Percentiles rank a stretch among this genome's conserved stretches.
These are phyloP conservation scores for Urtica urens DNA, from an alignment of 306 rosid species.

Conservation along the genomic window DNA sequence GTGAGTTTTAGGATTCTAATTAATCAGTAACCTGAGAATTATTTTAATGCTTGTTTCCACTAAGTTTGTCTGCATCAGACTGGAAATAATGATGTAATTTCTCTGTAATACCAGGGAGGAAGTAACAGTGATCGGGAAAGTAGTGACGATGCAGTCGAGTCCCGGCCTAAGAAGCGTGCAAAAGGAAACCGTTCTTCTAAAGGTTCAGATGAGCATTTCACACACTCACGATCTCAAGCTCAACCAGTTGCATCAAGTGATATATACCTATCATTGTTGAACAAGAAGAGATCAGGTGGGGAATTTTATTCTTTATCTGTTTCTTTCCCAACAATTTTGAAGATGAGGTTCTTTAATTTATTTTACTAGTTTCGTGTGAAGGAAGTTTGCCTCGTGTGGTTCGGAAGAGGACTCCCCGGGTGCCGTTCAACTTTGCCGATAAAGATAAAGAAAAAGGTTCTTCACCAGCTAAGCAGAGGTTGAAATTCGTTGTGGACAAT, in stretches of 20 bases:
- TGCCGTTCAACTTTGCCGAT: slow-evolving; percentile 61
- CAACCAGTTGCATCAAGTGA: slow-evolving; percentile 50
- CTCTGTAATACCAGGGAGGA: slow-evolving; percentile 58
- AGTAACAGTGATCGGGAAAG: slow-evolving; percentile 80
- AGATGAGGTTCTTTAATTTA: not conserved
- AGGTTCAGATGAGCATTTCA: slow-evolving; percentile 42
- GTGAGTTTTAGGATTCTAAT: slow-evolving; percentile 35
- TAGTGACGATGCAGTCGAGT: slow-evolving; percentile 42
- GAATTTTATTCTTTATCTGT: slow-evolving; percentile 14
- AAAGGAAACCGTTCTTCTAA: slow-evolving; percentile 41
- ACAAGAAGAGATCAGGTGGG: slow-evolving; percentile 75
- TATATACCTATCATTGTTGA: slow-evolving; percentile 74
- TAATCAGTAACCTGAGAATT: not conserved
- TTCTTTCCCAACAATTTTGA: not conserved
- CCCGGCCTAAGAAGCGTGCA: slow-evolving; percentile 43
- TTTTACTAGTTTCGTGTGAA: slow-evolving; percentile 5
- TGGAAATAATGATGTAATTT: not conserved
- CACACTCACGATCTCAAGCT: slow-evolving; percentile 52
- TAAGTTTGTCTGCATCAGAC: not conserved
- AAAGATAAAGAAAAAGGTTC: slow-evolving; percentile 46
- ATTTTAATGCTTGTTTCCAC: not conserved
- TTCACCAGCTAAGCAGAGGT: slow-evolving; percentile 48
- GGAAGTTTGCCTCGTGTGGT: slow-evolving; percentile 86
- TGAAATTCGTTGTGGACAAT: slow-evolving; percentile 38
- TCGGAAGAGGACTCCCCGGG: slow-evolving; percentile 88